Base-by-base conservation (phyloP, 495 filamentous ascomycete genomes). In the Pyrenopolyporus hunteri region DNA sequence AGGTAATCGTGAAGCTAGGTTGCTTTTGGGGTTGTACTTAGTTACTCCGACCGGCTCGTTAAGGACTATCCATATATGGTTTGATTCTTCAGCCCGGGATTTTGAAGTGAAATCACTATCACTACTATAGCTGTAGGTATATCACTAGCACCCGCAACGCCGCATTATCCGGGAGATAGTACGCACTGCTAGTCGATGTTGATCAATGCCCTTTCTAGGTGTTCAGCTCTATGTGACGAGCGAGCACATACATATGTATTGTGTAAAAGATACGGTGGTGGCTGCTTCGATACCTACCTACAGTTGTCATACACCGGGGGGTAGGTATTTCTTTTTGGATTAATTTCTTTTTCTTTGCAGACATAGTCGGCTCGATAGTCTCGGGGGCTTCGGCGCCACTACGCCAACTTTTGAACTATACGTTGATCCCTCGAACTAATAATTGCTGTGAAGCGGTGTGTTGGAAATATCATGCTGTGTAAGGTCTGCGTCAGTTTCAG, bases 171-270 rank as follows among this genome's bases (percentile, higher is more conserved):
- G 6, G 13, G 5, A 14, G 35, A 22, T 35, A n/a, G 23, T 25
- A n/a, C n/a, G n/a, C n/a, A n/a, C n/a, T n/a, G n/a, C n/a, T n/a
- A n/a, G n/a, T n/a, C n/a, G n/a, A 10, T 36, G 60, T 49, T 19
- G 48, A 64, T 64, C 60, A 43, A 43, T 49, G 14, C 61, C 20
- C 1, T 11, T 47, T 49, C 6, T 11, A 7, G 47, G 23, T 40
- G 13, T 64, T 59, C 61, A 64, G 61, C 49, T 59, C 14, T 45
- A 2, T 39, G 5, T 20, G n/a, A 29, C 22, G 32, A 45, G 39
- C 31, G n/a, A n/a, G n/a, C n/a, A n/a, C n/a, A n/a, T n/a, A n/a
- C n/a, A n/a, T n/a, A n/a, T n/a, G n/a, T n/a, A n/a, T n/a, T n/a
- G n/a, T n/a, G n/a, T n/a, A n/a, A n/a, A n/a, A n/a, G n/a, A n/a